A percentile compares a stretch with the other conserved stretches of the same genome.
Evolutionary conservation across 192 early-diverging fungal species (phyloP).

Genomic region (Linnemannia hyalina): DNA sequence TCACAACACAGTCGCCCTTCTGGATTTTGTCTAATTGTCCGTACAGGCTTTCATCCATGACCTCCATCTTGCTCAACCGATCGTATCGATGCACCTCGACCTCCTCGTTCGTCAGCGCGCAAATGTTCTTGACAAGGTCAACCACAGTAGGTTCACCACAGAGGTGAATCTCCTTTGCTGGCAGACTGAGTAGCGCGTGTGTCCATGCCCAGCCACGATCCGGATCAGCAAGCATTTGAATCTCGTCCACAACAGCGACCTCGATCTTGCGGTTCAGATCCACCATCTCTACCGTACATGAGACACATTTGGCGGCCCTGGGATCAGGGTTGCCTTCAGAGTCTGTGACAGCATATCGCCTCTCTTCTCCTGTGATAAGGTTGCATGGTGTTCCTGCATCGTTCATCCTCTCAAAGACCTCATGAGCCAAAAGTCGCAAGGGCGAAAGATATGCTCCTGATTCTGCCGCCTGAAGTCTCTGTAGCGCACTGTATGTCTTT

Average conservation of each 20-base stretch:
- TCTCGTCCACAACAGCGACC: constrained; percentile 96
- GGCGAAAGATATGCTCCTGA: constrained; percentile 92
- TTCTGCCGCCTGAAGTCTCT: constrained; percentile 72
- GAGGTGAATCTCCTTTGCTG: constrained; percentile 81
- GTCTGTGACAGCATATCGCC: constrained; percentile 60
- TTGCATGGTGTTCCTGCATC: constrained; percentile 80
- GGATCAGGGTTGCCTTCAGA: constrained; percentile 46
- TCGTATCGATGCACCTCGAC: constrained; percentile 85
- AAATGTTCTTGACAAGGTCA: constrained; percentile 81
- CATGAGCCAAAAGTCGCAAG: constrained; percentile 91
- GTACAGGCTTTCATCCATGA: constrained; percentile 68
- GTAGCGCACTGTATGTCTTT: constrained; percentile 92
- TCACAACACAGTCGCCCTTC: constrained; percentile 90
- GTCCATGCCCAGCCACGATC: constrained; percentile 98
- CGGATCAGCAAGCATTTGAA: constrained; percentile 93
- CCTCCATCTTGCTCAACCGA: constrained; percentile 77
- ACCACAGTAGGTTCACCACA: constrained; percentile 94
- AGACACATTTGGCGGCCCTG: constrained; percentile 60
- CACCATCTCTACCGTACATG: constrained; percentile 95
- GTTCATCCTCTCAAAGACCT: constrained; percentile 92
- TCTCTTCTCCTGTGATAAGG: constrained; percentile 94
- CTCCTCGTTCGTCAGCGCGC: constrained; percentile 78
- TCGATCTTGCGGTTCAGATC: constrained; percentile 67
- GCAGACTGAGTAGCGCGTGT: constrained; percentile 77
- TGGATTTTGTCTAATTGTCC: constrained; percentile 70